Conservation (phyloP, 768 basidiomycete species). For the Pleurotus giganteus region DNA sequence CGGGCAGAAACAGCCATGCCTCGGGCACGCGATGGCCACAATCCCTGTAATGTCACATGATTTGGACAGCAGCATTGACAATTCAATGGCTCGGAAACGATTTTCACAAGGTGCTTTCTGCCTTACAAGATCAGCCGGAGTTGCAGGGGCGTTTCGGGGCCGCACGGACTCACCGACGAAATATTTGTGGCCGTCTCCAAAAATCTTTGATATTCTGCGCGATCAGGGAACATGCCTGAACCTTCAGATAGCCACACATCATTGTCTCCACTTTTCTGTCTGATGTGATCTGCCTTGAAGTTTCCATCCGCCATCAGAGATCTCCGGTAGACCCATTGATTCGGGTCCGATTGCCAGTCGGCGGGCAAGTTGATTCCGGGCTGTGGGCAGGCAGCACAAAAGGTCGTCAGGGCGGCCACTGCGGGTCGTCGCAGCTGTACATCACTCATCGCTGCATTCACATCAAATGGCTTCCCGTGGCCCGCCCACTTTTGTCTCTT, state of each 20-base stretch:
- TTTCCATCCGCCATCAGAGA: not conserved
- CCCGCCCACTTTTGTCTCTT: not conserved
- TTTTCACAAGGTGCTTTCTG: not conserved
- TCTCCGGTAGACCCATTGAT: not conserved
- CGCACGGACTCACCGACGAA: not conserved
- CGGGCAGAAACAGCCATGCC: constrained; percentile 17
- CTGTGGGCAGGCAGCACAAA: not conserved
- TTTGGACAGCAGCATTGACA: not conserved
- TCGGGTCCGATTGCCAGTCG: not conserved
- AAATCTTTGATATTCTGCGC: not conserved
- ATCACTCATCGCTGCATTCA: not conserved
- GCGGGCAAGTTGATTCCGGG: not conserved
- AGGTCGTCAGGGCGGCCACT: not conserved
- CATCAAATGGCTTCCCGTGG: not conserved
- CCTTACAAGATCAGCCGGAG: not conserved
- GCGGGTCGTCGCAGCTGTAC: no score
- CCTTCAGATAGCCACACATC: not conserved
- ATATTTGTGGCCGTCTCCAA: not conserved
- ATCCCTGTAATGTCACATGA: constrained; percentile 15
- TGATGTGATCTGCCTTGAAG: not conserved
- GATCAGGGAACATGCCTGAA: not conserved
- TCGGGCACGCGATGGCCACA: constrained; percentile 7
- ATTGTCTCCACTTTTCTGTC: not conserved
- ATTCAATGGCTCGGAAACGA: not conserved
- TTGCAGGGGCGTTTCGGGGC: no score